Conservation (phyloP, 176 grass and related monocot species). For the Neostapfia colusana region DNA sequence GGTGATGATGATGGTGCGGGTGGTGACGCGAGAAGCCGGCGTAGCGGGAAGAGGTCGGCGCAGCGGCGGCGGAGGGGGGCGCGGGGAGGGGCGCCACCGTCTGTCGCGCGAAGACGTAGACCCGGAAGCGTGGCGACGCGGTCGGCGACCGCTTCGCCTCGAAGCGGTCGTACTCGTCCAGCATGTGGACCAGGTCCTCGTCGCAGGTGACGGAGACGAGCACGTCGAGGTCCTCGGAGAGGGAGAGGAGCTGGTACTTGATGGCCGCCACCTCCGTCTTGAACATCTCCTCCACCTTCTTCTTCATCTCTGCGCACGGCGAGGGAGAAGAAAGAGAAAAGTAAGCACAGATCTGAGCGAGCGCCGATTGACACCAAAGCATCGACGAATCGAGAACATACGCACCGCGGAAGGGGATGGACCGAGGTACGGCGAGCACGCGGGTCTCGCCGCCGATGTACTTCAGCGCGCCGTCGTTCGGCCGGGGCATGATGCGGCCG, state of each 20-base stretch:
- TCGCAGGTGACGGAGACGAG: constrained; percentile 77
- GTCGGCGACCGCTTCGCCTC: constrained; percentile 46
- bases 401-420: constrained; percentile 64
- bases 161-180: constrained; percentile 76
- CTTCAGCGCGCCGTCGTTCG: constrained; percentile 70
- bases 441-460: constrained; percentile 91
- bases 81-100: background rate
- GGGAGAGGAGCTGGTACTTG: constrained; percentile 71
- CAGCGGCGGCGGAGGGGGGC: background rate
- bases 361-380: background rate
- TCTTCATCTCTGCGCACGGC: constrained; percentile 68
- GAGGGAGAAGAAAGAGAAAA: no score
- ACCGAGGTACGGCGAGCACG: constrained; percentile 72
- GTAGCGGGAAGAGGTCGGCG: constrained; percentile 27
- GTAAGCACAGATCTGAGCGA: background rate
- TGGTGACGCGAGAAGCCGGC: constrained; percentile 15
- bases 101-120: constrained; percentile 48
- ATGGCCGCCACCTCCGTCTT: constrained; percentile 58
- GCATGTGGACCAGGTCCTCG: constrained; percentile 82
- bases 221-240: constrained; percentile 66
- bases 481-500: constrained; percentile 78
- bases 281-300: constrained; percentile 77
- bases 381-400: background rate
- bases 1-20: background rate
- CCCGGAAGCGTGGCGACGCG: constrained; percentile 73